Base-by-base conservation (phyloP, 2,329 filamentous ascomycete genomes). In the Aureobasidium namibiae region DNA sequence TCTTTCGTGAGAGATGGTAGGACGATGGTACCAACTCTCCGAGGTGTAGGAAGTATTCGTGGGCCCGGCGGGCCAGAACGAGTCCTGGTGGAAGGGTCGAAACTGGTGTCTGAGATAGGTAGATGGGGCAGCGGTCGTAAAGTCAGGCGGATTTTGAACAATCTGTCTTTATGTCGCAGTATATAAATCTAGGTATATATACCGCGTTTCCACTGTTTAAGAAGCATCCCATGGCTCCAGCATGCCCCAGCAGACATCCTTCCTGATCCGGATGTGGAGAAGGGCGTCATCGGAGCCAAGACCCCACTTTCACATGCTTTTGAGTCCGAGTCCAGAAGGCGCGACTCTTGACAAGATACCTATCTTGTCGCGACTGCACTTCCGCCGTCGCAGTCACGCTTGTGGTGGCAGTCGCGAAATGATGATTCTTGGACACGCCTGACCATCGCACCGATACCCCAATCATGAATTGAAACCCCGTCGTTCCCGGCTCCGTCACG, bases 1-100 rank as follows among this genome's bases (percentile, higher is more conserved):
- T 57, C 50, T 10, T 65, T 64, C 29, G 48, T 65, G n/a, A 59
- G 58, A 7, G 36, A 56, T 5, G 63, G 62, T 11, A 56, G 63
- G 29, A 42, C 50, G n/a, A 65, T 65, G 63, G 42, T 56, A 29
- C 61, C 61, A 6, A 50, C 61, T 14, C 63, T 65, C 23, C 50
- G 61, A 21, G 62, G 61, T 2, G 63, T 63, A 16, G 61, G 61
- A 11, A 62, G 62, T 38, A 63, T 65, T 21, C 54, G 61, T 21
- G 39, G 54, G n/a, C 29, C 11, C 7, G 52, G 52, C 10, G 52
- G 39, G 24, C 38, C 59, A 3, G 50, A 59, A 21, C 44, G 61
- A 24, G 61, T 64, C 2, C 50, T 65, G 33, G 38, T 61, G 18
- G 61, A 63, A 29, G 63, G 61, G 4, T 59, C 63, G 16, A 65